Evolutionary conservation across 805 yeast species (phyloP).

Genomic region (Candida loeiensis): DNA sequence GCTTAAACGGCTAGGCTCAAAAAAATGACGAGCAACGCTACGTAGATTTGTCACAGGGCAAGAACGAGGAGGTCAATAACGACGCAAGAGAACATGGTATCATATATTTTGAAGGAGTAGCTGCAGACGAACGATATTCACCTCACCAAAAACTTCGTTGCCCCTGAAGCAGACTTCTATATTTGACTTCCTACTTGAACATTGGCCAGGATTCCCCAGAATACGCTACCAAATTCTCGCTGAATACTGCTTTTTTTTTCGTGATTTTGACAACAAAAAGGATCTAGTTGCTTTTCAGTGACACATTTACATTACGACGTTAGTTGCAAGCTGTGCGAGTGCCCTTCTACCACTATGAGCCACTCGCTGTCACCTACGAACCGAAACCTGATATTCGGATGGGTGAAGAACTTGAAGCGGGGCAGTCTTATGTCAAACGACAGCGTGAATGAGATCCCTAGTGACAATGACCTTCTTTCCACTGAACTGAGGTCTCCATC

Average conservation of each 20-base stretch:
- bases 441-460: constrained; percentile 31
- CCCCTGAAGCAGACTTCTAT: too few species aligned
- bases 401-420: constrained; percentile 44
- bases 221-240: not conserved
- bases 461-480: constrained; percentile 18
- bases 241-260: not conserved
- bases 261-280: constrained; percentile 3
- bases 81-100: not conserved
- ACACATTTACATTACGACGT: not conserved
- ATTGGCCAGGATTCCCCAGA: not conserved
- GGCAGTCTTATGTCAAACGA: constrained; percentile 36
- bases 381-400: constrained; percentile 39
- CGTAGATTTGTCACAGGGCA: not conserved
- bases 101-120: not conserved
- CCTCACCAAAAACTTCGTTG: too few species aligned
- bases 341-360: constrained; percentile 24
- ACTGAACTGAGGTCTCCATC: constrained; percentile 15
- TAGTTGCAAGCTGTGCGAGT: constrained; percentile 2
- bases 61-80: not conserved
- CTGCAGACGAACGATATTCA: too few species aligned
- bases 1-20: not conserved
- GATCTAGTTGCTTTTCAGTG: constrained; percentile 4
- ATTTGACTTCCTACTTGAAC: too few species aligned
- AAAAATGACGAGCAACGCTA: not conserved
- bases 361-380: constrained; percentile 33